A percentile compares a stretch with the other conserved stretches of the same genome.
Evolutionary conservation across 2,329 filamentous ascomycete species (phyloP).

Genomic region (Tolypocladium inflatum): DNA sequence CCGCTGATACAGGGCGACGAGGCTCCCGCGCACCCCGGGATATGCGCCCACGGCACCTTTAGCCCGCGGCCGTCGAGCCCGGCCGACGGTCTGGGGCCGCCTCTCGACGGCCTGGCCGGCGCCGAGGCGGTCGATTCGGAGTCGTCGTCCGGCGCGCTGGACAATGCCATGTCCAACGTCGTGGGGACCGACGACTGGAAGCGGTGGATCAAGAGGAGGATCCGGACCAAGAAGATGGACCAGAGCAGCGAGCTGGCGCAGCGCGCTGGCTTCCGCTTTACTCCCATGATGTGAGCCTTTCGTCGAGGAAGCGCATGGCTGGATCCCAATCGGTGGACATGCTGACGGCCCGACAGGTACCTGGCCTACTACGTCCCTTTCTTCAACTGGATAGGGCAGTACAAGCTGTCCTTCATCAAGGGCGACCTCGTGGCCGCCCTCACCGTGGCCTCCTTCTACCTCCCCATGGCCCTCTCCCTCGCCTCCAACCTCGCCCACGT

Average conservation of each 20-base stretch:
- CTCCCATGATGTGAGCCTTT: conserved; percentile 56
- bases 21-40: conserved; percentile 31
- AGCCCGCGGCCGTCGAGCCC: conserved; percentile 55
- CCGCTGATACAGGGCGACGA: conserved; percentile 29
- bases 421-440: conserved; percentile 83
- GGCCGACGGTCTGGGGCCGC: conserved; percentile 17
- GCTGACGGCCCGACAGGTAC: conserved; percentile 47
- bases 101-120: conserved; percentile 17
- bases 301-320: no score
- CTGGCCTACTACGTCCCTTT: conserved; percentile 89
- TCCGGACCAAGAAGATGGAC: conserved; percentile 58
- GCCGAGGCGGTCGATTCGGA: conserved; percentile 22
- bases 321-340: neutral
- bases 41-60: conserved; percentile 67
- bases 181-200: conserved; percentile 35
- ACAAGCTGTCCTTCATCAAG: conserved; percentile 69
- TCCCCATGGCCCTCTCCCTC: conserved; percentile 92
- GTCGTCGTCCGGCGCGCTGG: conserved; percentile 24
- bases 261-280: conserved; percentile 64
- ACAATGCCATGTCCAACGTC: conserved; percentile 27
- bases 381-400: conserved; percentile 83
- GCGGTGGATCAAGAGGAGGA: conserved; percentile 37
- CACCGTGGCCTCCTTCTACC: conserved; percentile 97
- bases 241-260: conserved; percentile 64
- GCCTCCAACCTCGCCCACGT: conserved; percentile 89